Evolutionary conservation across 139 green algal genomes (phyloP).

Genomic region (Dunaliella primolecta): DNA sequence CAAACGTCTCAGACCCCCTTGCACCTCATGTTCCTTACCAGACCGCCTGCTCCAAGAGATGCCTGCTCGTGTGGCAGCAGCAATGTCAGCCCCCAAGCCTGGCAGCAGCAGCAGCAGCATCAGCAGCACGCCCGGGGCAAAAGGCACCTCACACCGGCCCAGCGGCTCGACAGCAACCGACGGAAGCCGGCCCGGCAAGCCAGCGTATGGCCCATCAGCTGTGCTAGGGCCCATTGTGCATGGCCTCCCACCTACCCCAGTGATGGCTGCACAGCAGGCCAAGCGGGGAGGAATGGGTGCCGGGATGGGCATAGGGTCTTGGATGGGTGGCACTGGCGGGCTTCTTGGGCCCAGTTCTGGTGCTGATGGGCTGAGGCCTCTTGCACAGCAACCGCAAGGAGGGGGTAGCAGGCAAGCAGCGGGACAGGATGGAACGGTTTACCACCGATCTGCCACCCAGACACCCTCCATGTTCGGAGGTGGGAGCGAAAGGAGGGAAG

Average conservation of each 20-base stretch:
- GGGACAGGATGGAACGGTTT: too few relatives aligned
- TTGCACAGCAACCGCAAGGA: background rate
- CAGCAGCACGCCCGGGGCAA: background rate
- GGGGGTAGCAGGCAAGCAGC: too few relatives aligned
- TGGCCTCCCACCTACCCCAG: background rate
- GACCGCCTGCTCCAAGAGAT: background rate
- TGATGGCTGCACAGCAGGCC: background rate
- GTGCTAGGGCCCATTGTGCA: background rate
- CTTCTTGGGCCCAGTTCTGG: too few relatives aligned
- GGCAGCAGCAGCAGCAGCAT: background rate
- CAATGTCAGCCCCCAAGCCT: background rate
- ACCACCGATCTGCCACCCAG: too few relatives aligned
- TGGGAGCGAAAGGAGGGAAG: too few relatives aligned
- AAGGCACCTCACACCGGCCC: too few relatives aligned
- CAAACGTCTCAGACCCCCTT: too few relatives aligned
- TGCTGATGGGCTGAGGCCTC: background rate
- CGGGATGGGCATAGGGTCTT: background rate
- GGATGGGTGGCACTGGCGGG: background rate
- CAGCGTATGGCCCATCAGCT: background rate
- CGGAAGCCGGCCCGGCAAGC: background rate
- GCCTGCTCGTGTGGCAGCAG: background rate
- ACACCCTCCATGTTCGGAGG: too few relatives aligned
- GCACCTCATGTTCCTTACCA: too few relatives aligned
- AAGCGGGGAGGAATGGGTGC: too few relatives aligned
- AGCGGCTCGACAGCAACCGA: background rate